These are phyloP conservation scores for Pelargonium myrrhifolium DNA, from an alignment of 441 rosid genomes.

Conservation along the genomic window DNA sequence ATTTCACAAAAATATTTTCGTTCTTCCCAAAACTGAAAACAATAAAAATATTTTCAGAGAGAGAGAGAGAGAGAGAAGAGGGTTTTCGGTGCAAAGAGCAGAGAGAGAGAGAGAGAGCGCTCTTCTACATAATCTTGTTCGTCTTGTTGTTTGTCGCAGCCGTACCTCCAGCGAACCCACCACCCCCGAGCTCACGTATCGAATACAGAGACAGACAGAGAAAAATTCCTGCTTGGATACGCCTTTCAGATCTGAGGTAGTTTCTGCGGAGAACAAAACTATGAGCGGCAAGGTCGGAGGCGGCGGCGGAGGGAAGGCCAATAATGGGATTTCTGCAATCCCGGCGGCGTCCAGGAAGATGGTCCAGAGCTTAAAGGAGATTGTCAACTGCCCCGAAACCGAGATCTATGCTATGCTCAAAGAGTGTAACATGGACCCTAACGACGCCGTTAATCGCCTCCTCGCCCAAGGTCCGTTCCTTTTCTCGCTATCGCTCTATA, in stretches of 20 bases:
- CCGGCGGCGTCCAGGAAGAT: conserved; percentile 78
- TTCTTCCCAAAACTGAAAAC: conserved; percentile 1
- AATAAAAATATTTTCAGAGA: conserved; percentile 2
- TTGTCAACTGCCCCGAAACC: conserved; percentile 72
- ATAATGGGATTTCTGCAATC: conserved; percentile 51
- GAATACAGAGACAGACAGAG: neutral
- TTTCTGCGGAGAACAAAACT: conserved; percentile 16
- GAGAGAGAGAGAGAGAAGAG: neutral
- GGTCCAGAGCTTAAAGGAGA: conserved; percentile 92
- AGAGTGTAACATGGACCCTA: conserved; percentile 98
- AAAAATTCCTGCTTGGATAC: conserved; percentile 6
- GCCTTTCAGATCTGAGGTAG: conserved; percentile 35
- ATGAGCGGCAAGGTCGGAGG: conserved; percentile 59
- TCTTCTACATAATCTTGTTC: neutral
- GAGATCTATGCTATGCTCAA: conserved; percentile 96
- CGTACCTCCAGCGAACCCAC: too few species aligned
- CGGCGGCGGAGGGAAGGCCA: conserved; percentile 50
- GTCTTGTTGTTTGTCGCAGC: neutral
- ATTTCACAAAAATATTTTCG: neutral
- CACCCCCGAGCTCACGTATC: neutral
- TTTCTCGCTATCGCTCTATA: neutral
- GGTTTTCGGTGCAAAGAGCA: too few species aligned
- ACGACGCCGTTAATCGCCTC: conserved; percentile 93
- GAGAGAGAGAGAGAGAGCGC: neutral
- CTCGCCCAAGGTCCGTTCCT: conserved; percentile 64